phyloP scores from a whole-genome alignment of 176 grass and related monocot genomes.

The Cenchrus americanus region DNA sequence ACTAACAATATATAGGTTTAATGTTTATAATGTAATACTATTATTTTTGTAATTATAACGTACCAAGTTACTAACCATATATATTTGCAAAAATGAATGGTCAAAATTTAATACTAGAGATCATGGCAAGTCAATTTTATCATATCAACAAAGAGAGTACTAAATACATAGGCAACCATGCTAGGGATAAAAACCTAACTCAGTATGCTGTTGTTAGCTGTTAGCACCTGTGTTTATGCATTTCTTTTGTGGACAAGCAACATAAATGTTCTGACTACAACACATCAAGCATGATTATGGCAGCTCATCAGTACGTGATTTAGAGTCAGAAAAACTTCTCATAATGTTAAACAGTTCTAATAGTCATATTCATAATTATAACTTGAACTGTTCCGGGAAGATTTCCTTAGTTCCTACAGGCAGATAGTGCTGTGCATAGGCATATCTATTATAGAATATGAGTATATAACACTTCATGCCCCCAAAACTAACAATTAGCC shows the following conservation, averaged over 20 bases:
- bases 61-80: conserved; percentile 4
- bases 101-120: background rate
- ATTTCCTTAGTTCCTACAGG: background rate
- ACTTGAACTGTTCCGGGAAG: conserved; percentile 2
- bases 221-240: conserved; percentile 19
- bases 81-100: background rate
- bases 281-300: background rate
- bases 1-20: background rate
- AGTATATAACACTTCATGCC: background rate
- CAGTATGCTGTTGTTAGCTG: background rate
- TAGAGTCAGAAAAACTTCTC: background rate
- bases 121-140: background rate
- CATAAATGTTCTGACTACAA: background rate
- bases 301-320: background rate
- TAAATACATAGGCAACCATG: background rate
- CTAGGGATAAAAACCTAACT: background rate
- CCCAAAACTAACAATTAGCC: conserved; percentile 22
- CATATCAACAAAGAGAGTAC: background rate
- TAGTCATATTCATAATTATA: conserved; percentile 12
- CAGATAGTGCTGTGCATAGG: background rate
- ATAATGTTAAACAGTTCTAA: background rate
- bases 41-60: background rate
- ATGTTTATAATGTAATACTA: background rate
- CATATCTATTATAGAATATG: conserved; percentile 4
- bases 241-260: background rate